phyloP scores from a whole-genome alignment of 163 green algal genomes.

The Chlamydomonas reinhardtii region DNA sequence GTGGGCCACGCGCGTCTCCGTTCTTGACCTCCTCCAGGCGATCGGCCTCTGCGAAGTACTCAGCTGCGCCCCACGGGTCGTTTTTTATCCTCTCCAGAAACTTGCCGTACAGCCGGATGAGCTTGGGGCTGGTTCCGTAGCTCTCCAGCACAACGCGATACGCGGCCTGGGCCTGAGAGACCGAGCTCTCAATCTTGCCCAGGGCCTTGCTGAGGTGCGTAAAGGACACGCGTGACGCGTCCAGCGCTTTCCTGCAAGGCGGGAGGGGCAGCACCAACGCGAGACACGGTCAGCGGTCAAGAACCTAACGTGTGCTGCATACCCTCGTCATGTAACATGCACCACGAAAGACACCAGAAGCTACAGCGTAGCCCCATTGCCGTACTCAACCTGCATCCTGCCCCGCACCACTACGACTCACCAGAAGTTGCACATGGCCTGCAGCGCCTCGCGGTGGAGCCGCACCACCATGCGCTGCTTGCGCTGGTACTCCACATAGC shows the following conservation, averaged over 20 bases:
- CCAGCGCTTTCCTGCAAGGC: constrained; percentile 8
- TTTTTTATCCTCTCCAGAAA: constrained; percentile 63
- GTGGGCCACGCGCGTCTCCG: constrained; percentile 3
- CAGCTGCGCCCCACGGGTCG: constrained; percentile 51
- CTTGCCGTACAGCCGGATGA: constrained; percentile 65
- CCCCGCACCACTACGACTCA: background rate
- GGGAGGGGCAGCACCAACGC: background rate
- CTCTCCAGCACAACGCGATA: constrained; percentile 56
- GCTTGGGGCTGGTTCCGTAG: constrained; percentile 61
- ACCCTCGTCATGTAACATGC: too few species aligned
- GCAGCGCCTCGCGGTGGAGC: constrained; percentile 33
- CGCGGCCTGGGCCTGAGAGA: constrained; percentile 30
- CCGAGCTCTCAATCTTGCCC: constrained; percentile 11
- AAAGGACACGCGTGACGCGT: constrained; percentile 9
- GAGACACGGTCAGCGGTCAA: background rate
- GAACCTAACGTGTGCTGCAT: too few species aligned
- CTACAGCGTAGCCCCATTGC: too few species aligned
- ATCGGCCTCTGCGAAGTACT: constrained; percentile 44
- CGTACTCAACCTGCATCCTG: too few species aligned
- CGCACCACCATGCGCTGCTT: constrained; percentile 46
- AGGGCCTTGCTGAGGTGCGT: constrained; percentile 35
- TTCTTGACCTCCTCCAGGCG: constrained; percentile 40
- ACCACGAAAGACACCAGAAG: too few species aligned
- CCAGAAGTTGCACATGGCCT: constrained; percentile 41
- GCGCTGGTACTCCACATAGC: constrained; percentile 44